Evolutionary conservation across 768 basidiomycete species (phyloP), one percentile per base, ranked within the genome.

Genomic region (Leccinum incarnatum): DNA sequence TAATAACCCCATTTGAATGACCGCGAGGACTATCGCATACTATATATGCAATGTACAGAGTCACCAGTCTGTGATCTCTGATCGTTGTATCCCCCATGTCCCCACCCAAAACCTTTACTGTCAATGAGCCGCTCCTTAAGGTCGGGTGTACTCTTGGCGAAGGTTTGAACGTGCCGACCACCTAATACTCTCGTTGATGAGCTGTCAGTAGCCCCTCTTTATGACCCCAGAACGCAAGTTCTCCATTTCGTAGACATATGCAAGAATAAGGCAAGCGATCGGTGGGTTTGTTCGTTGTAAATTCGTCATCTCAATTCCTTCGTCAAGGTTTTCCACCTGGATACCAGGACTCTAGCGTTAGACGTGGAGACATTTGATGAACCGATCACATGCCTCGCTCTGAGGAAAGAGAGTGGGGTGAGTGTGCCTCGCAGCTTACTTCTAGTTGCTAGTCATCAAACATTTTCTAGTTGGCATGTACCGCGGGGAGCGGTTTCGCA

Each of bases 221-320:
- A 85, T 67, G 87, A 89, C 61, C 71, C 80, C 12, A 65, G 62
- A 48, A 82, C 81, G 1, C 76, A 76, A 10, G 78, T 74, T 25
- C 67, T 89, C 37, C 87, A 89, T 71, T 88, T 90, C 69, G 84
- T 89, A 49, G 87, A 89, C 66, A 88, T 88, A 51, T 59, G 48
- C 25, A 54, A 67, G 58, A 62, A 69, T 34, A 60, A 59, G 60
- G 68, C 56, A 45, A 54, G 60, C 11, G 42, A 45, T 14, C 1
- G n/a, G 47, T 7, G 40, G 6, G 23, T n/a, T 53, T n/a, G 37
- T 51, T 53, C 30, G 17, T 40, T 23, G 5, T 15, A 10, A 15
- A 30, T 32, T 25, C 14, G 11, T 29, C 29, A 46, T 37, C 42
- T 57, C 55, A 52, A 65, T 19, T 27, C 12, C 19, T 17, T n/a